Percentiles rank a stretch among this genome's conserved stretches.
phyloP scores from a whole-genome alignment of 2,329 filamentous ascomycete genomes.

The Sporothrix phasma region DNA sequence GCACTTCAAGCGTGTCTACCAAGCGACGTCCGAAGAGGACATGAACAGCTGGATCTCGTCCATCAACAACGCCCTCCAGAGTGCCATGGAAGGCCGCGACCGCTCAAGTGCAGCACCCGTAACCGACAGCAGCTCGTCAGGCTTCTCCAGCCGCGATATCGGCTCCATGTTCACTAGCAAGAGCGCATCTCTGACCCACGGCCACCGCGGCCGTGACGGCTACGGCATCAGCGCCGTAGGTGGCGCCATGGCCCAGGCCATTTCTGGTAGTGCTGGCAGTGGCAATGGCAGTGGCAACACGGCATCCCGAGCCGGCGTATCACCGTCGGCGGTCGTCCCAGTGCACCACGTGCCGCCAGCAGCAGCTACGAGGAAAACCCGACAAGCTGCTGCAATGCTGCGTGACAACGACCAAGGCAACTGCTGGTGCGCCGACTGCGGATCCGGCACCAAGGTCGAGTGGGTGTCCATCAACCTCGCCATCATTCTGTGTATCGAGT shows the following conservation, averaged over 20 bases:
- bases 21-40: constrained; percentile 94
- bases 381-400: constrained; percentile 79
- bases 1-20: constrained; percentile 90
- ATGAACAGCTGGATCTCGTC: constrained; percentile 95
- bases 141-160: constrained; percentile 69
- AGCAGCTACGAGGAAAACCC: constrained; percentile 72
- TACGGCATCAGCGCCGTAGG: constrained; percentile 31
- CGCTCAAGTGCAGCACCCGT: constrained; percentile 41
- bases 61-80: constrained; percentile 95
- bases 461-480: constrained; percentile 98
- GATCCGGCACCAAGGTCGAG: constrained; percentile 83
- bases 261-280: constrained; percentile 30
- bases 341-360: constrained; percentile 51
- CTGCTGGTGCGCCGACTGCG: constrained; percentile 87
- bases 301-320: constrained; percentile 68
- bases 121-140: constrained; percentile 31
- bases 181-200: constrained; percentile 57
- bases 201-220: constrained; percentile 27
- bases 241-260: constrained; percentile 30
- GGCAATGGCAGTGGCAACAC: constrained; percentile 25
- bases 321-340: constrained; percentile 81
- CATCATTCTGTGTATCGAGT: constrained; percentile 94
- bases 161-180: constrained; percentile 90
- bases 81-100: constrained; percentile 77
- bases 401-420: constrained; percentile 89